Evolutionary conservation across 192 early-diverging fungal genomes (phyloP).

Genomic region (Coemansia guatemalensis): DNA sequence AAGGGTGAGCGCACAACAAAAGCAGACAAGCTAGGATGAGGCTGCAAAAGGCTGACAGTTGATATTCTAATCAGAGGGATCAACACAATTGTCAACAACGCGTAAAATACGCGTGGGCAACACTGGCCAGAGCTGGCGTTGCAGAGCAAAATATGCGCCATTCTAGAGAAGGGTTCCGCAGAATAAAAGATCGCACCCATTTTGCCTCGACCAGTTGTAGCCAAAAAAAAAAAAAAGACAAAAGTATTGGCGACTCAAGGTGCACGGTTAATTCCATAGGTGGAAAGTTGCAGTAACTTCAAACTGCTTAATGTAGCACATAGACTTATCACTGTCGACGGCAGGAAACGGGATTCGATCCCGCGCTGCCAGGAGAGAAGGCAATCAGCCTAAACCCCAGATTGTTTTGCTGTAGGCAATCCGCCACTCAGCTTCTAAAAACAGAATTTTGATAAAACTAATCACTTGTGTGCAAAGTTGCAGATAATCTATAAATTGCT

Average conservation of each 20-base stretch:
- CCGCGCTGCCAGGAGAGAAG: neutral
- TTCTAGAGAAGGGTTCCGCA: neutral
- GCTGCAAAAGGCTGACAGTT: neutral
- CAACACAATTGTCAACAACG: neutral
- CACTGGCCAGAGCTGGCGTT: neutral
- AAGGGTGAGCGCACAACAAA: neutral
- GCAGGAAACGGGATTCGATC: neutral
- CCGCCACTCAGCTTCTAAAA: neutral
- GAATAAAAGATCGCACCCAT: neutral
- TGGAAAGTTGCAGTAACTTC: neutral
- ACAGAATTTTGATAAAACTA: neutral
- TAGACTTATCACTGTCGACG: neutral
- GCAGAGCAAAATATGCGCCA: neutral
- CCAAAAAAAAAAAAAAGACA: neutral
- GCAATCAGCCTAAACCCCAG: neutral
- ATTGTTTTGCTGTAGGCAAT: conserved; percentile 4
- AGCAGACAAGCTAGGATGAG: neutral
- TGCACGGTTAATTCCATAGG: neutral
- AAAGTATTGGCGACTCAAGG: conserved; percentile 1
- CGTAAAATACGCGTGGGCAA: neutral
- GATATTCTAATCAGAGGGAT: neutral
- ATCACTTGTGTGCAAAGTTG: neutral
- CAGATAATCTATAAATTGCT: neutral
- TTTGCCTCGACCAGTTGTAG: neutral
- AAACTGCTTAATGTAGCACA: conserved; percentile 1